A percentile compares a stretch with the other conserved stretches of the same genome.
phyloP scores from a whole-genome alignment of 1,139 yeast species.

The Kluyveromyces sp. region DNA sequence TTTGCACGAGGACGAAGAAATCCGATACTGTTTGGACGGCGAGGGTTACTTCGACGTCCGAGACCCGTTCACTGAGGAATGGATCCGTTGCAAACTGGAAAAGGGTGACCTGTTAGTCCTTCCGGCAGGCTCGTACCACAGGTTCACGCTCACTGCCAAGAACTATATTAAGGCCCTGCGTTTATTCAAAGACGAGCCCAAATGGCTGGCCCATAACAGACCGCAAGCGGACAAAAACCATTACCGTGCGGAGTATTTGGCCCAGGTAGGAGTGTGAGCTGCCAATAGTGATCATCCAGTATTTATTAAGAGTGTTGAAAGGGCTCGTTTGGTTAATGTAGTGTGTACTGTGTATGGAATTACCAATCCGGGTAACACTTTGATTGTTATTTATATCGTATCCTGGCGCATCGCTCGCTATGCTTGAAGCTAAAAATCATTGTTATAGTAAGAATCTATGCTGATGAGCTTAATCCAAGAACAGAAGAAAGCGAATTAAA shows the following conservation, averaged over 20 bases:
- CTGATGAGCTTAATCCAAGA: too few relatives aligned
- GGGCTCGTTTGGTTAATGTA: not conserved
- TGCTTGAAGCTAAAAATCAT: too few relatives aligned
- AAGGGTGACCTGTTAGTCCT: slow-evolving; percentile 64
- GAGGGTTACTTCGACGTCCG: slow-evolving; percentile 90
- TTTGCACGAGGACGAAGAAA: slow-evolving; percentile 95
- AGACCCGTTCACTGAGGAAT: slow-evolving; percentile 48
- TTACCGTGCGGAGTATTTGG: slow-evolving; percentile 39
- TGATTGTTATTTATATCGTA: not conserved
- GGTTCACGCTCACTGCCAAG: slow-evolving; percentile 66
- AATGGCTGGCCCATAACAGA: slow-evolving; percentile 86
- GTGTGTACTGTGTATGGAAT: not conserved
- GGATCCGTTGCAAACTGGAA: slow-evolving; percentile 70
- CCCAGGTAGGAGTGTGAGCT: slow-evolving; percentile 13
- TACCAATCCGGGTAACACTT: not conserved
- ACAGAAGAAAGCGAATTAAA: not conserved
- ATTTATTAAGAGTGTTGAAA: not conserved
- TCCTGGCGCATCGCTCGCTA: not conserved
- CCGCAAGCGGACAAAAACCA: slow-evolving; percentile 41
- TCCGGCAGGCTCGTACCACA: slow-evolving; percentile 91
- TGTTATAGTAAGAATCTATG: too few relatives aligned
- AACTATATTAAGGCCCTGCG: slow-evolving; percentile 72
- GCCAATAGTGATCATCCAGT: not conserved
- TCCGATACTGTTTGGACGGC: slow-evolving; percentile 82
- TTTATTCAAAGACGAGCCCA: slow-evolving; percentile 89